Percentiles rank a stretch among this genome's conserved stretches.
Evolutionary conservation across 202 grass and related monocot genomes (phyloP).

Genomic region (Brachypodium distachyon): DNA sequence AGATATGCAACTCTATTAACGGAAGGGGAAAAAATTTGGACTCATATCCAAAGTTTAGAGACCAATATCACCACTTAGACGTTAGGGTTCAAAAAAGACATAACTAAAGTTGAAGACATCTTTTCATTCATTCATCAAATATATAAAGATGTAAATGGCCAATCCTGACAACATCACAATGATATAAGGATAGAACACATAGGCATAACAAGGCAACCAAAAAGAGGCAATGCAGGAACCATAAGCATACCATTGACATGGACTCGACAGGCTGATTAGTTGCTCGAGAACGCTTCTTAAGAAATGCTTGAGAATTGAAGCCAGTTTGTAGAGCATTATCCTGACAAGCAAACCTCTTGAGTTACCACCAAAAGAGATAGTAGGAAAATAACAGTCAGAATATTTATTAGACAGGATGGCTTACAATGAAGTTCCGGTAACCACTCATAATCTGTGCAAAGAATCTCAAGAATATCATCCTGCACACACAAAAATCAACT

Average conservation of each 20-base stretch:
- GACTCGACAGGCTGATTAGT: conserved; percentile 82
- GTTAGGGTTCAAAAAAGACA: conserved; percentile 2
- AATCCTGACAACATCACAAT: conserved; percentile 8
- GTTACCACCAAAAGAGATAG: conserved; percentile 9
- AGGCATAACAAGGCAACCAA: neutral
- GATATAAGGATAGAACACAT: neutral
- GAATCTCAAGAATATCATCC: conserved; percentile 98
- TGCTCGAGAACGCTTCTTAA: conserved; percentile 90
- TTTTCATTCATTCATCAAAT: neutral
- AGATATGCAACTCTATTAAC: neutral
- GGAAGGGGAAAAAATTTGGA: neutral
- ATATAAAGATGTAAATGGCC: neutral
- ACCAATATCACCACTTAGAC: neutral
- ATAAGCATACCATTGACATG: conserved; percentile 89
- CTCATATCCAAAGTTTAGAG: neutral
- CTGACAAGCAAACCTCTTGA: conserved; percentile 20
- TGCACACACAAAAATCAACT: conserved; percentile 45
- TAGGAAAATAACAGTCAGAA: conserved; percentile 13
- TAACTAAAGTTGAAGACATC: conserved; percentile 10
- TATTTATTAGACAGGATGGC: conserved; percentile 24
- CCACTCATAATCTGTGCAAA: conserved; percentile 92
- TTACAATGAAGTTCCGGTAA: conserved; percentile 99
- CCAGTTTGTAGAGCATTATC: conserved; percentile 72
- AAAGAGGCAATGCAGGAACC: conserved; percentile 4
- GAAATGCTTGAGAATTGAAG: conserved; percentile 99